Conservation (phyloP, 768 basidiomycete genomes). For the Cystoderma amianthinum region DNA sequence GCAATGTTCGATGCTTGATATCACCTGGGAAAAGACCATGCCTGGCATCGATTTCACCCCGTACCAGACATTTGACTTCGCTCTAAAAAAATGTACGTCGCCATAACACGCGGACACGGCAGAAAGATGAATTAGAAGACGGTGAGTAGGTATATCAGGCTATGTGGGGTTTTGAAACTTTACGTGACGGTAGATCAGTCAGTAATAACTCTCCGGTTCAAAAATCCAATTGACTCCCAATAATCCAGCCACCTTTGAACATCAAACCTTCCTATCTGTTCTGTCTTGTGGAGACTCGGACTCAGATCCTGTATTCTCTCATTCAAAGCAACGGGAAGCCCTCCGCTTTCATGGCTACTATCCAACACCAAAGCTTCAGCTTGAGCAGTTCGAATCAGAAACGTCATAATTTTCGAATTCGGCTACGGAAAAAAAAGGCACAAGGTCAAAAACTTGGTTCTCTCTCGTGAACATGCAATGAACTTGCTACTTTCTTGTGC, state of each 20-base stretch:
- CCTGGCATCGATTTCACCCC: no score
- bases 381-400: conserved; percentile 13
- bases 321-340: conserved; percentile 18
- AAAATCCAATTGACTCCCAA: conserved; percentile 19
- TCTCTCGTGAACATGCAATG: conserved; percentile 10
- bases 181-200: no score
- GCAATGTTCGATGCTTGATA: no score
- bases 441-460: no score
- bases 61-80: no score
- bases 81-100: no score
- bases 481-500: conserved; percentile 3
- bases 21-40: no score
- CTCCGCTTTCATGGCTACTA: conserved; percentile 12
- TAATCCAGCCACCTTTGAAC: conserved; percentile 28
- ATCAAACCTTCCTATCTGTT: conserved; percentile 15
- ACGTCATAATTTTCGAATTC: conserved; percentile 25
- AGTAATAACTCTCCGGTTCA: no score
- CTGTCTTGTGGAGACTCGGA: conserved; percentile 20
- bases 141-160: no score
- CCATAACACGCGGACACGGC: no score
- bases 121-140: no score
- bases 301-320: conserved; percentile 21
- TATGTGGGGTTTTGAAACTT: no score
- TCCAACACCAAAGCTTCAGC: not conserved
- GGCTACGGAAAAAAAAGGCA: conserved; percentile 14